phyloP scores from a whole-genome alignment of 2,329 filamentous ascomycete species.

The Colletotrichum theobromicola region DNA sequence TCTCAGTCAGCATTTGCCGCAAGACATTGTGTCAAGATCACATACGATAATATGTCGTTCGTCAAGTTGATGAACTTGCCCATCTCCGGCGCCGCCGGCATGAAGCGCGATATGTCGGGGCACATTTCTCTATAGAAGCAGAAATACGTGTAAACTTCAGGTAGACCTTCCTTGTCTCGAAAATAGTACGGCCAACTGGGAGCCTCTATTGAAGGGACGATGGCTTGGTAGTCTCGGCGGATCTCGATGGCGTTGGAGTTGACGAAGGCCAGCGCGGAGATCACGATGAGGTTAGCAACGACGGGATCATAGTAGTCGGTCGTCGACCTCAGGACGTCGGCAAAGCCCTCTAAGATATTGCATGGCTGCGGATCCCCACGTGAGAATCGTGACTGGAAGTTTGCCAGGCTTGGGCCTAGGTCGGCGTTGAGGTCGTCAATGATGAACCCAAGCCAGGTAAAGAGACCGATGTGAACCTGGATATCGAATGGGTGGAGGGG shows the following conservation, averaged over 20 bases:
- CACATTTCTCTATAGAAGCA: constrained; percentile 29
- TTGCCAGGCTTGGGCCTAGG: constrained; percentile 22
- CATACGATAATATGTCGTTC: constrained; percentile 34
- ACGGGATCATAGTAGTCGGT: constrained; percentile 29
- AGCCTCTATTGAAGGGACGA: constrained; percentile 23
- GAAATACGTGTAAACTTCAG: constrained; percentile 31
- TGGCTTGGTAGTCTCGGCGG: constrained; percentile 22
- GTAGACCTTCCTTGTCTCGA: constrained; percentile 29
- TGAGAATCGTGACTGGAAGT: constrained; percentile 29
- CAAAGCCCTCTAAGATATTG: constrained; percentile 26
- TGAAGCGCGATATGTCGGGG: constrained; percentile 29
- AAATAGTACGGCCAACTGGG: constrained; percentile 31
- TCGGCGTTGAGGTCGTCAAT: constrained; percentile 31
- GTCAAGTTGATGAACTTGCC: constrained; percentile 28
- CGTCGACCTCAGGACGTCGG: constrained; percentile 23
- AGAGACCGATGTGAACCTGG: constrained; percentile 34
- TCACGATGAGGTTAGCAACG: constrained; percentile 30
- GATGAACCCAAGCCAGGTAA: constrained; percentile 33
- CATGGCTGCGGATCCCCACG: constrained; percentile 23
- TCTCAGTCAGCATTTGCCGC: background rate
- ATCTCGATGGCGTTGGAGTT: constrained; percentile 30
- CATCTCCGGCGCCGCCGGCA: constrained; percentile 32
- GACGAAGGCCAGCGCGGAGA: constrained; percentile 31
- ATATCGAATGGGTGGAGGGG: constrained; percentile 25
- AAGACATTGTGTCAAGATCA: background rate